A percentile compares a stretch with the other conserved stretches of the same genome.
phyloP scores from a whole-genome alignment of 2,329 filamentous ascomycete species.

The Pseudonectria foliicola region DNA sequence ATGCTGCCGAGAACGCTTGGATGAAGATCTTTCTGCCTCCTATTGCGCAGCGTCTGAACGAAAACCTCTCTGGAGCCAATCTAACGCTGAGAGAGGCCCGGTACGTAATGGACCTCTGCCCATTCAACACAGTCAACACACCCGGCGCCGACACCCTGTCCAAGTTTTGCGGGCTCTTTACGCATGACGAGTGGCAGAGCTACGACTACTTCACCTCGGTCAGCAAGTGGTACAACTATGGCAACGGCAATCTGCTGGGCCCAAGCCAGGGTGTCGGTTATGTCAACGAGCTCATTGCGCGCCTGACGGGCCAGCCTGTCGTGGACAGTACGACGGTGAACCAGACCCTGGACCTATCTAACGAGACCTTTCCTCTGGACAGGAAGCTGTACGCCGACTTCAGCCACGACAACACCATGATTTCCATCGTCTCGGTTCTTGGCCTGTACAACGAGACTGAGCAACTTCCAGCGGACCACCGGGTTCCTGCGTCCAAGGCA shows the following conservation, averaged over 20 bases:
- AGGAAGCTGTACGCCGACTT: slow-evolving; percentile 76
- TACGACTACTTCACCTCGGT: slow-evolving; percentile 79
- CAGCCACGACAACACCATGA: slow-evolving; percentile 86
- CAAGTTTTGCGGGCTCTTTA: slow-evolving; percentile 71
- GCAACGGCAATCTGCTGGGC: slow-evolving; percentile 68
- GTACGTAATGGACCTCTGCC: slow-evolving; percentile 80
- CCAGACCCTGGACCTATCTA: slow-evolving; percentile 61
- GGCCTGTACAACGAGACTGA: slow-evolving; percentile 66
- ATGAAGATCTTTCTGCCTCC: slow-evolving; percentile 55
- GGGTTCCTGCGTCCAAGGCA: slow-evolving; percentile 43
- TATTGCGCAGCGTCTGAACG: slow-evolving; percentile 64
- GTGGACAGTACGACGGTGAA: slow-evolving; percentile 71
- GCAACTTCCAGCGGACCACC: slow-evolving; percentile 43
- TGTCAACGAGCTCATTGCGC: slow-evolving; percentile 78
- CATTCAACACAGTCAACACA: slow-evolving; percentile 71
- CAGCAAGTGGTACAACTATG: slow-evolving; percentile 79
- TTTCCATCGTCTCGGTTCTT: slow-evolving; percentile 65
- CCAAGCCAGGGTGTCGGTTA: slow-evolving; percentile 83
- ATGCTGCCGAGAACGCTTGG: slow-evolving; percentile 50
- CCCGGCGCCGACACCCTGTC: slow-evolving; percentile 45
- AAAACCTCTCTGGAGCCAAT: slow-evolving; percentile 59
- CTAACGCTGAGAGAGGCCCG: slow-evolving; percentile 57
- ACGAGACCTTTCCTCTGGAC: slow-evolving; percentile 66
- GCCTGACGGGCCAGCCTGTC: slow-evolving; percentile 64
- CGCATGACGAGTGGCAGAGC: slow-evolving; percentile 60